Conservation (phyloP, 257 asterid genomes). For the Solanum megistacrolobum region DNA sequence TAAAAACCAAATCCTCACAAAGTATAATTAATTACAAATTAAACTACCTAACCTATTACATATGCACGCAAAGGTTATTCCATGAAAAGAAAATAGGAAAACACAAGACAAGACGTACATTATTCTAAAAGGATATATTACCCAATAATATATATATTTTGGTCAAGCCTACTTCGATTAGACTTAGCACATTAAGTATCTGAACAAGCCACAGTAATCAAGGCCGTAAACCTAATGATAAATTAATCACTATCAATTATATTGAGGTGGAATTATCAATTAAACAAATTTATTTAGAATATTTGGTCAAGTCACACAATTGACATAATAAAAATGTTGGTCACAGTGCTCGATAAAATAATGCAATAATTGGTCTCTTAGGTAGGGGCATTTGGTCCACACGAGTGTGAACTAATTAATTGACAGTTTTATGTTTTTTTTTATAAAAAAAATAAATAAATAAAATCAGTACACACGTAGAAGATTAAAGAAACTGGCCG, state of each 20-base stretch:
- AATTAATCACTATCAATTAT: neutral
- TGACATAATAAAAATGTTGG: neutral
- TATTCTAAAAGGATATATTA: neutral
- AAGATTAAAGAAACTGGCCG: neutral
- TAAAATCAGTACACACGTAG: neutral
- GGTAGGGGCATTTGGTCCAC: neutral
- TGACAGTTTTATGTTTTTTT: neutral
- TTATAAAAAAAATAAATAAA: neutral
- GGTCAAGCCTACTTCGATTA: neutral
- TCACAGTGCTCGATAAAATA: neutral
- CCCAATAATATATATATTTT: neutral
- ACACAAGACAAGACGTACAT: neutral
- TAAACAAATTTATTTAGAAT: neutral
- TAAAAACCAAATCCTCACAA: neutral
- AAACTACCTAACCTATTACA: neutral
- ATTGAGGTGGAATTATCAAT: neutral
- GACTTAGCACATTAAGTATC: neutral
- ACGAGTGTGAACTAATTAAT: neutral
- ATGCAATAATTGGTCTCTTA: neutral
- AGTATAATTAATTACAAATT: neutral
- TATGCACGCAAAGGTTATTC: neutral
- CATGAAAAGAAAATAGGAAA: neutral
- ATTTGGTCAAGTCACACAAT: neutral
- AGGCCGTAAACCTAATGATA: neutral
- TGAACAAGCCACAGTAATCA: neutral